Conservation (phyloP, 805 yeast species). For the Candida nemodendra region DNA sequence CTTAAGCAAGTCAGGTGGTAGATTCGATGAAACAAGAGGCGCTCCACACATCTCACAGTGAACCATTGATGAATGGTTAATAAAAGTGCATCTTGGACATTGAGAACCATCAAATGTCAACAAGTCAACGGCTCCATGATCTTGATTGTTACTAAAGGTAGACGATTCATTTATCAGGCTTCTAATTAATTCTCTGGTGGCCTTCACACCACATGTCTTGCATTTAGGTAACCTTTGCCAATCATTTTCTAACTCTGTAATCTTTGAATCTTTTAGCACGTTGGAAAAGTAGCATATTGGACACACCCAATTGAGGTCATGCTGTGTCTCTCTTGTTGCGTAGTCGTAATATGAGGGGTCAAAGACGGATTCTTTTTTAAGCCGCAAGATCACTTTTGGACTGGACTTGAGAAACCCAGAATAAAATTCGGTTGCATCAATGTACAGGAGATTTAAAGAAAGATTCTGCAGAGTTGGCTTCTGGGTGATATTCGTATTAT, state of each 20-base stretch:
- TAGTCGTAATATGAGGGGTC: neutral
- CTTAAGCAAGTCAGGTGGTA: slow-evolving; percentile 14
- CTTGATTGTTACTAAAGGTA: neutral
- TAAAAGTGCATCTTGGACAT: slow-evolving; percentile 58
- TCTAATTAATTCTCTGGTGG: slow-evolving; percentile 37
- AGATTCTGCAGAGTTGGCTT: slow-evolving; percentile 2
- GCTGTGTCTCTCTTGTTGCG: neutral
- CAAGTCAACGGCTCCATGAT: slow-evolving; percentile 13
- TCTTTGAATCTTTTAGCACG: slow-evolving; percentile 30
- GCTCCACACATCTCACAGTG: slow-evolving; percentile 89
- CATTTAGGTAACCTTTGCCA: slow-evolving; percentile 43
- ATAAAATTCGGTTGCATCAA: slow-evolving; percentile 26
- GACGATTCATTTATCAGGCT: slow-evolving; percentile 8
- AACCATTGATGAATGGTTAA: slow-evolving; percentile 75
- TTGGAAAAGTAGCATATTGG: slow-evolving; percentile 84
- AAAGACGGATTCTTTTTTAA: slow-evolving; percentile 9
- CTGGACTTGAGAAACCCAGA: slow-evolving; percentile 71
- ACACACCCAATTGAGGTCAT: slow-evolving; percentile 66
- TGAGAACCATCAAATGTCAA: slow-evolving; percentile 35
- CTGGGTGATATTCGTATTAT: slow-evolving; percentile 17
- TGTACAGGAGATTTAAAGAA: slow-evolving; percentile 17
- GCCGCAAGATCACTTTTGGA: slow-evolving; percentile 57
- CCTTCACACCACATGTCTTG: slow-evolving; percentile 60
- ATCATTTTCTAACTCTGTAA: slow-evolving; percentile 8
- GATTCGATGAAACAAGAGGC: slow-evolving; percentile 34